These are phyloP conservation scores for Murraya paniculata DNA, from an alignment of 345 rosid species.

Conservation along the genomic window DNA sequence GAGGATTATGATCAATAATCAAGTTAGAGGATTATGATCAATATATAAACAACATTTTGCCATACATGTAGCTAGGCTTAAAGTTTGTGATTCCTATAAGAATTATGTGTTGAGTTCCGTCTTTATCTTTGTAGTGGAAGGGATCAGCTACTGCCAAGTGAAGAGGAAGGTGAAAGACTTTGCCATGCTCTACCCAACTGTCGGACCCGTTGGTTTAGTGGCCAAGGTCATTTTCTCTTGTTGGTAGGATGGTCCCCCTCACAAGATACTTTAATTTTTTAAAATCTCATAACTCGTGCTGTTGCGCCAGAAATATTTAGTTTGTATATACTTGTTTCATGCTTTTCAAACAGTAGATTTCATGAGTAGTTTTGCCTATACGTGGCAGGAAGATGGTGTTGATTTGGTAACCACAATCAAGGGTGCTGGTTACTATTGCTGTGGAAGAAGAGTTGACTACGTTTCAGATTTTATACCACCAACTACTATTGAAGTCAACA, in stretches of 20 bases:
- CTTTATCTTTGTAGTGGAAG: conserved; percentile 46
- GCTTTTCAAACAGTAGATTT: not conserved
- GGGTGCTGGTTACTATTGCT: conserved; percentile 60
- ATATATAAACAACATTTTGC: not conserved
- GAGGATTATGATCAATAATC: not conserved
- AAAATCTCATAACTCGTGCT: too few relatives aligned
- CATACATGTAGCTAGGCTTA: not conserved
- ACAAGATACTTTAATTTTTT: not conserved
- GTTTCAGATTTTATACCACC: conserved; percentile 57
- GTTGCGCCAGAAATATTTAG: not conserved
- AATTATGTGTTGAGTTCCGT: not conserved
- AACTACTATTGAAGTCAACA: conserved; percentile 44
- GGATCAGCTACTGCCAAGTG: conserved; percentile 74
- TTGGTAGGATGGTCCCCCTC: conserved; percentile 48
- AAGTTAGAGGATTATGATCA: not conserved
- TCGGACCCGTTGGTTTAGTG: conserved; percentile 49
- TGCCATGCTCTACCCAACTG: conserved; percentile 36
- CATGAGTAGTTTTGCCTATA: not conserved
- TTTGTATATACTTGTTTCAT: not conserved
- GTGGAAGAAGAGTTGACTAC: conserved; percentile 41
- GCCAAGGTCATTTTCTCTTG: conserved; percentile 69
- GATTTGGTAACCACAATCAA: conserved; percentile 51
- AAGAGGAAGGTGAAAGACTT: conserved; percentile 62
- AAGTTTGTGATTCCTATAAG: not conserved
- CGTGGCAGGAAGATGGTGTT: conserved; percentile 16